Percentiles rank a stretch among this genome's conserved stretches.
phyloP scores from a whole-genome alignment of 306 rosid species.

The Leucaena leucocephala region DNA sequence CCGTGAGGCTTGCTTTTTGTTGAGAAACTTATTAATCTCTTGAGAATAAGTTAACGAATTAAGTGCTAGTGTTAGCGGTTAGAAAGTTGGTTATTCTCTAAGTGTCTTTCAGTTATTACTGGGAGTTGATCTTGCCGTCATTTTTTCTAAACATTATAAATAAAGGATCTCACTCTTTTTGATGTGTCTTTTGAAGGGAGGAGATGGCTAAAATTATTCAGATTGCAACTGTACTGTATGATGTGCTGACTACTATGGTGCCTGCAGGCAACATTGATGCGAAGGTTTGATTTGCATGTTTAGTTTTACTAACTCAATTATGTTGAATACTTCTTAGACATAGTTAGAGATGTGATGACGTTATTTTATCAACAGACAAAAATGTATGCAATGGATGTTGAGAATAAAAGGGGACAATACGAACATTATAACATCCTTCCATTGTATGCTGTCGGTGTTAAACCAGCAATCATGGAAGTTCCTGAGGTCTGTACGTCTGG shows the following conservation, averaged over 20 bases:
- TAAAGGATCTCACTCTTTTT: background rate
- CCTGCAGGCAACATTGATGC: slow-evolving; percentile 34
- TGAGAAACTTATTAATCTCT: slow-evolving; percentile 3
- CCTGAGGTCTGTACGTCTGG: slow-evolving; percentile 54
- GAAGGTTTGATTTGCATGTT: slow-evolving; percentile 44
- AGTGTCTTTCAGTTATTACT: background rate
- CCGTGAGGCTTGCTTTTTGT: slow-evolving; percentile 57
- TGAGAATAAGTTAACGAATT: background rate
- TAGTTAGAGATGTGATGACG: slow-evolving; percentile 15
- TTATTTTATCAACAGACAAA: slow-evolving; percentile 52
- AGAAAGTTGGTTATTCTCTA: background rate
- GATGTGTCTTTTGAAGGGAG: slow-evolving; percentile 51
- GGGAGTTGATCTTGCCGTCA: background rate
- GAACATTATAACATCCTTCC: slow-evolving; percentile 71
- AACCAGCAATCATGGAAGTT: slow-evolving; percentile 70
- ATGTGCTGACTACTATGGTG: slow-evolving; percentile 55
- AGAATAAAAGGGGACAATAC: slow-evolving; percentile 51
- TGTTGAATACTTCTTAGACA: slow-evolving; percentile 15
- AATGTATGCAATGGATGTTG: slow-evolving; percentile 54
- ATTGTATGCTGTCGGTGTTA: slow-evolving; percentile 61
- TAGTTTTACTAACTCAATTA: slow-evolving; percentile 1
- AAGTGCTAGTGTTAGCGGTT: background rate
- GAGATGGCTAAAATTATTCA: slow-evolving; percentile 69
- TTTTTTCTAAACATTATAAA: background rate
- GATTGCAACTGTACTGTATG: slow-evolving; percentile 65